phyloP scores from a whole-genome alignment of 768 basidiomycete species.

The Naganishia onofrii region DNA sequence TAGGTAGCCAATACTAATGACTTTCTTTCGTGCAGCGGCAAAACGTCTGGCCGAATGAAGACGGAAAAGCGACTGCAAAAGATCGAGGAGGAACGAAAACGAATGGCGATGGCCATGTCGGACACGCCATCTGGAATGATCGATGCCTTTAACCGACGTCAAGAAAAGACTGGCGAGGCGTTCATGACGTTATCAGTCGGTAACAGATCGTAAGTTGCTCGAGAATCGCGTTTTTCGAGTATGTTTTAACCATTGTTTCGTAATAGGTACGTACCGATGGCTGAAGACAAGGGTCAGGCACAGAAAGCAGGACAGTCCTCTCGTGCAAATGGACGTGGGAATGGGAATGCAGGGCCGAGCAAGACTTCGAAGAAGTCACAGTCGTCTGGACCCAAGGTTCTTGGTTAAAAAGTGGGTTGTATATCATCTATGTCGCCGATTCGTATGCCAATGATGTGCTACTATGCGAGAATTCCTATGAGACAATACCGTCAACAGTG shows the following conservation, averaged over 20 bases:
- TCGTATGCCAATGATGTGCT: no score
- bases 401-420: slow-evolving; percentile 16
- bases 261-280: slow-evolving; percentile 24
- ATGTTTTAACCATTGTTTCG: not conserved
- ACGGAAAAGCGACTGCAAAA: slow-evolving; percentile 93
- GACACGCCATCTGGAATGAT: slow-evolving; percentile 97
- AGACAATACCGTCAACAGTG: no score
- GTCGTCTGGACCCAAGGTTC: slow-evolving; percentile 25
- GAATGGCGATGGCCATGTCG: slow-evolving; percentile 86
- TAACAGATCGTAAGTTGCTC: slow-evolving; percentile 70
- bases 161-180: slow-evolving; percentile 90
- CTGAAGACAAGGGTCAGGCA: slow-evolving; percentile 11
- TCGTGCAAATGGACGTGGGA: slow-evolving; percentile 6
- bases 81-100: slow-evolving; percentile 95
- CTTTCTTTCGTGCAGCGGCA: slow-evolving; percentile 58
- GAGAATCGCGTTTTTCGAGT: no score
- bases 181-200: slow-evolving; percentile 94
- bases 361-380: slow-evolving; percentile 16
- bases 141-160: slow-evolving; percentile 84
- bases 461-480: no score
- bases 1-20: not conserved
- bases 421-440: not conserved
- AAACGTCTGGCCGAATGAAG: slow-evolving; percentile 94
- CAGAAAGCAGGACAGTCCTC: slow-evolving; percentile 2
- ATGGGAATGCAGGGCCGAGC: not conserved